Percentiles rank a stretch among this genome's conserved stretches.
Conservation (phyloP, 352 stramenopile species). For the Phytophthora sp. region DNA sequence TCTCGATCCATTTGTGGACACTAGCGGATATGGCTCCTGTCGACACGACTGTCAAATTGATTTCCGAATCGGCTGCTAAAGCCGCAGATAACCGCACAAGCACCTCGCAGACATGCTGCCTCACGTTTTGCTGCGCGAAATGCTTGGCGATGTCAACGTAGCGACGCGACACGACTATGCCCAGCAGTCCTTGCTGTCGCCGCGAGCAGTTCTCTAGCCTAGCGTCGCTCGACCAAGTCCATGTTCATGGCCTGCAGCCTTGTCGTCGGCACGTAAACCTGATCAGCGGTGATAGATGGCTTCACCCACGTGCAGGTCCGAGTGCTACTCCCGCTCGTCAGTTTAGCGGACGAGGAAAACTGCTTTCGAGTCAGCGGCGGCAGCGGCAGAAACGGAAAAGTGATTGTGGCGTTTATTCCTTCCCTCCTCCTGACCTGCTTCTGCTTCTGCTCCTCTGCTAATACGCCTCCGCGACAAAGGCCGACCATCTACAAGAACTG, state of each 20-base stretch:
- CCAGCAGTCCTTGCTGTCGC: neutral
- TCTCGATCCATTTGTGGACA: too few relatives aligned
- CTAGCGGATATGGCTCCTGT: too few relatives aligned
- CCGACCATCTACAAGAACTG: conserved; percentile 83
- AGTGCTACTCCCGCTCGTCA: conserved; percentile 1
- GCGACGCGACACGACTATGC: neutral
- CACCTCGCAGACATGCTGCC: neutral
- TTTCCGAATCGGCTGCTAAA: too few relatives aligned
- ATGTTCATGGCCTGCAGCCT: neutral
- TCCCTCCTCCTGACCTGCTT: conserved; percentile 15
- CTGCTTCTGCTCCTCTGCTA: conserved; percentile 25
- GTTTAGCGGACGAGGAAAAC: neutral
- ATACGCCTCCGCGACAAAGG: conserved; percentile 25
- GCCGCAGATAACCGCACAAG: too few relatives aligned
- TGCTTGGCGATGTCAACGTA: neutral
- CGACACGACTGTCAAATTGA: neutral
- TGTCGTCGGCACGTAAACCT: conserved; percentile 9
- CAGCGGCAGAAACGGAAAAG: neutral
- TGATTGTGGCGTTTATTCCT: conserved; percentile 35
- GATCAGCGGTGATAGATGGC: conserved; percentile 13
- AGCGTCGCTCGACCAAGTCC: too few relatives aligned
- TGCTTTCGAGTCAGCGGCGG: conserved; percentile 5
- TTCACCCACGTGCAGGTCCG: conserved; percentile 21
- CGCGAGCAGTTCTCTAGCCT: too few relatives aligned
- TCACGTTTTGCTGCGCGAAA: neutral